Base-by-base conservation (phyloP, 768 basidiomycete genomes). In the Serendipita vermifera region DNA sequence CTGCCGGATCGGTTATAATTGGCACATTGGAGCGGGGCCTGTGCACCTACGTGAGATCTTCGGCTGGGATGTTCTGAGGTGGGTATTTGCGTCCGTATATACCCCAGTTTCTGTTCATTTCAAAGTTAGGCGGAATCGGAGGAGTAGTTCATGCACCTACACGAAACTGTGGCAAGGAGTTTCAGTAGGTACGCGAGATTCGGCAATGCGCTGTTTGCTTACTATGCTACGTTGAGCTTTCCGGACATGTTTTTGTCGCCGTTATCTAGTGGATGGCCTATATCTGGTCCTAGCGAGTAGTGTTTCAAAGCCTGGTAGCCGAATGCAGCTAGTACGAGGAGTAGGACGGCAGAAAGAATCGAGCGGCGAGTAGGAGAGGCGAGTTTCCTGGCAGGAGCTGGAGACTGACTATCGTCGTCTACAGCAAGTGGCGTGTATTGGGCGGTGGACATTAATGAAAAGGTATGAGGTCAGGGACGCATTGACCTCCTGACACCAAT, bases 1-100 rank as follows among this genome's bases (percentile, higher is more conserved):
- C 85, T 88, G 35, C n/a, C 35, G 35, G n/a, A 36, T 36, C 9
- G n/a, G 9, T 9, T 36, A 40, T 38, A 54, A 60, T 13, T 51
- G 36, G 58, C 15, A 33, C 22, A 15, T 22, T 5, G 38, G 22
- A 33, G 48, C n/a, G 43, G 5, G 54, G 46, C 33, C 33, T 35
- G 17, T 33, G 4, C 33, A 71, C 82, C 60, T 69, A 87, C 86
- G 94, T 97, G 62, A 99, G 77, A 66, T 93, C 83, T 17, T 86
- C 68, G 2, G 69, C 78, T 9, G 93, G 96, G 59, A 97, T 90
- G 48, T 78, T 66, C 2, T 83, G 82, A 1, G 94, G 94, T 33
- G 85, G 86, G 67, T 78, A 99, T 69, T 91, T 93, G 58, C 93
- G 77, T 26, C 81, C 96, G 65, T 98, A 98, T 33, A 98, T 97